phyloP scores from a whole-genome alignment of 2,329 filamentous ascomycete genomes.

The Fusarium sulawesiense region DNA sequence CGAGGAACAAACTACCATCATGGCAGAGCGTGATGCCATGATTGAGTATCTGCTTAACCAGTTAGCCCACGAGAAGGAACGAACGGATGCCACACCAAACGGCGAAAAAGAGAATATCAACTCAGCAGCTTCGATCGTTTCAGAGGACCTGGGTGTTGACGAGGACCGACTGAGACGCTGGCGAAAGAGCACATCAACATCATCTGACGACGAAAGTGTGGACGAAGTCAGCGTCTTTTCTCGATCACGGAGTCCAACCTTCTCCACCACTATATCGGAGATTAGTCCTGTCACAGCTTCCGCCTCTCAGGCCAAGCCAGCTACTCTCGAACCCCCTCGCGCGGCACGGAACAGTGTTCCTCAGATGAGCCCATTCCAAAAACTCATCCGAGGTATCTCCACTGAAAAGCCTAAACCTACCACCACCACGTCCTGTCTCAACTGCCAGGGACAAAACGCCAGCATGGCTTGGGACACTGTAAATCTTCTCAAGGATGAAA shows the following conservation, averaged over 20 bases:
- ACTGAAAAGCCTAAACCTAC: constrained; percentile 48
- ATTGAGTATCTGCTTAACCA: constrained; percentile 64
- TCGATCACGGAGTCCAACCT: constrained; percentile 67
- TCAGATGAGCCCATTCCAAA: constrained; percentile 54
- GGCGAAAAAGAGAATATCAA: constrained; percentile 45
- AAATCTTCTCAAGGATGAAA: constrained; percentile 70
- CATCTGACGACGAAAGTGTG: constrained; percentile 63
- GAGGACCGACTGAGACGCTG: constrained; percentile 60
- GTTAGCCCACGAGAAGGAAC: constrained; percentile 63
- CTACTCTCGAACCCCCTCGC: constrained; percentile 43
- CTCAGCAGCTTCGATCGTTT: constrained; percentile 58
- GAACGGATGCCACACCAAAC: constrained; percentile 53
- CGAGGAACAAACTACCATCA: constrained; percentile 67
- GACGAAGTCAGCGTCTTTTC: constrained; percentile 70
- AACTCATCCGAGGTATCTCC: constrained; percentile 57
- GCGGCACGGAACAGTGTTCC: constrained; percentile 49
- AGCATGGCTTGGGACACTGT: constrained; percentile 74
- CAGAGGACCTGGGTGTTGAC: constrained; percentile 66
- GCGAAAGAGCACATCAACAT: constrained; percentile 58
- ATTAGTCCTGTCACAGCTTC: constrained; percentile 39
- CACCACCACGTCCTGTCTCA: constrained; percentile 56
- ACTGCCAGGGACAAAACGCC: constrained; percentile 68
- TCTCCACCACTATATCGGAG: constrained; percentile 55
- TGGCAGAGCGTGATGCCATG: constrained; percentile 63
- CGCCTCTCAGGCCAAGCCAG: constrained; percentile 38